Evolutionary conservation across 2,329 filamentous ascomycete species (phyloP), one percentile per base, ranked within the genome.

Genomic region (Saccharata proteae): DNA sequence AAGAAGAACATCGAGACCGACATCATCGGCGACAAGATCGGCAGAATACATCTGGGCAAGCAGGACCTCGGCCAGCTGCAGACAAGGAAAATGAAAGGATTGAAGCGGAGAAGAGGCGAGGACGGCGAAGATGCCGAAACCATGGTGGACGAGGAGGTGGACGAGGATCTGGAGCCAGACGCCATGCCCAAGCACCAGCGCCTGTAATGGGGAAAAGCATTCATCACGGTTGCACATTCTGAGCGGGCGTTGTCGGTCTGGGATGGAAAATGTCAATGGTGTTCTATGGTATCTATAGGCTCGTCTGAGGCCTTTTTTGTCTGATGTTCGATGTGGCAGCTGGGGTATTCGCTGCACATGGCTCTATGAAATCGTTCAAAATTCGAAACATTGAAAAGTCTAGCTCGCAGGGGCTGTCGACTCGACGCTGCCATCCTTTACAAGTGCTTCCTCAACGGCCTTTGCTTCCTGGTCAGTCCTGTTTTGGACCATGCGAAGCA

Each of bases 1-100:
- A 96, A 93, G 79, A 98, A 98, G 79, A 98, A 98, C 58, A 79
- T 98, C 46, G 73, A 76, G 33, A 92, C 81, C 35, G 86, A 96
- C 55, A 60, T 77, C 25, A 84, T 98, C 62, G 90, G 90, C 54
- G 90, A 98, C 61, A 96, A 96, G 77, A 69, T 96, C 41, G 90
- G 88, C 40, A 77, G 85, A 45, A 80, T 98, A 40, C 90, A 98
- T 57, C 60, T 93, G 38, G 84, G 81, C 49, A 84, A 79, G 64
- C 85, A 94, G 61, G 85, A 98, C 61, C 69, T 98, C 37, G 69
- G 67, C 51, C 72, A 80, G 46, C 59, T 98, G 58, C 90, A 98
- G 67, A 92, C 86, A 32, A 77, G 90, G 52, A 98, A 98, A 74
- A 96, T 98, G 86, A 98, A 98, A 75, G 90, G 86, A 43, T 59